Evolutionary conservation across 345 rosid species (phyloP), one percentile per base, ranked within the genome.

Genomic region (Lepidium sativum): DNA sequence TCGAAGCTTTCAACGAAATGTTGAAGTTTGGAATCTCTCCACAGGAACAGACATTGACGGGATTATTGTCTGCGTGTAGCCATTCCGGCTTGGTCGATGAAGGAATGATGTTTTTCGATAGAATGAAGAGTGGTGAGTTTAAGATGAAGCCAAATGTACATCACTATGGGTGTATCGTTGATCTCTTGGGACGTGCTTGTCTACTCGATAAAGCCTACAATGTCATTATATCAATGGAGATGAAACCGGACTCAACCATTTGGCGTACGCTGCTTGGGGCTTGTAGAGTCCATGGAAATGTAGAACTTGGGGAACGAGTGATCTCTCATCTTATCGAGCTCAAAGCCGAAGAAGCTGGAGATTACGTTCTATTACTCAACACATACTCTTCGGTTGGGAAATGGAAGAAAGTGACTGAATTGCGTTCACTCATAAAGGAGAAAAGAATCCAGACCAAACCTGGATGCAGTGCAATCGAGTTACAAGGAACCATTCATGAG

Each of bases 201-300:
- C 63, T 20, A 62, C 92, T 89, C 4, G 86, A 89, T 59, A 76
- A 31, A 70, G 97, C 97, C 6, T 85, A 87, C 49, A 58, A 62
- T 41, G 77, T 92, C 56, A 69, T 92, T 27, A 54, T 60, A 61
- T 84, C 95, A 1, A 87, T 89, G 87, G 54, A 45, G 18, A 72
- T 85, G 68, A 80, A 80, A 70, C 91, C 91, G 0, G 96, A 92
- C 78, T 61, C 95, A 48, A 83, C 89, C 3, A 74, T 87, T 25
- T 92, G 91, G 91, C 81, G 97, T 74, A 86, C 98, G 0, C 78
- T 89, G 37, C 88, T 89, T 0, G 88, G 88, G 29, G 97, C 95
- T 67, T 89, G 98, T 77, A 85, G 88, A 75, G 80, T 87, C 60
- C 92, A 89, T 58, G 71, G 77, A 42, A 78, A 92, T 37, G 76